Evolutionary conservation across 1,284 basidiomycete genomes (phyloP).

Genomic region (Vanrija pseudolonga): DNA sequence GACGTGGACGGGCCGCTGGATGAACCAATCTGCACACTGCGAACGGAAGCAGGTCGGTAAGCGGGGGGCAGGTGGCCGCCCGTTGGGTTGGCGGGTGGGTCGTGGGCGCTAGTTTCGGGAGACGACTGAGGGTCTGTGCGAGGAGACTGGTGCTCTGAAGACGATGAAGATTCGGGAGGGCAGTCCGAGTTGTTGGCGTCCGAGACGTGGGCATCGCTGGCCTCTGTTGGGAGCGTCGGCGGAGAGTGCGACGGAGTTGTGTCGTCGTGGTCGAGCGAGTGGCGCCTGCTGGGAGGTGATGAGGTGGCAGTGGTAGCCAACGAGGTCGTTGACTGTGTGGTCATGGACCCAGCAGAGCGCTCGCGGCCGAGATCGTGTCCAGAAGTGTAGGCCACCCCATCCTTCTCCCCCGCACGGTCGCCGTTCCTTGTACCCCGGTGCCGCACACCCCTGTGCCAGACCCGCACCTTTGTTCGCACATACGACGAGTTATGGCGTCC

Average conservation of each 20-base stretch:
- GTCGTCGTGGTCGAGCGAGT: no score
- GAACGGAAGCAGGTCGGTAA: slow-evolving; percentile 44
- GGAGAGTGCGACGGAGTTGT: background rate
- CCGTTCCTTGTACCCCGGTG: no score
- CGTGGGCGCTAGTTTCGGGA: background rate
- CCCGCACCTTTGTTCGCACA: slow-evolving; percentile 34
- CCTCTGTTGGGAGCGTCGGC: background rate
- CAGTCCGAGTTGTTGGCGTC: background rate
- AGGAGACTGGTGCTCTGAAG: background rate
- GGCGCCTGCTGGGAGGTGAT: no score
- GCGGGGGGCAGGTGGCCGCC: slow-evolving; percentile 37
- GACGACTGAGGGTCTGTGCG: background rate
- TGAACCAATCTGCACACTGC: slow-evolving; percentile 12
- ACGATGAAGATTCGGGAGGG: background rate
- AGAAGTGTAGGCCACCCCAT: background rate
- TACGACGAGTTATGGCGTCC: slow-evolving; percentile 20
- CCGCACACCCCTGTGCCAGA: slow-evolving; percentile 32
- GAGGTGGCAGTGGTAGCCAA: no score
- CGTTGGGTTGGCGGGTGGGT: no score
- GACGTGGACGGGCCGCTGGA: slow-evolving; percentile 7
- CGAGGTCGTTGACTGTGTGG: background rate
- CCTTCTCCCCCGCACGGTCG: background rate
- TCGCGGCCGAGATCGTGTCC: background rate
- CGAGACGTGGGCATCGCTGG: background rate
- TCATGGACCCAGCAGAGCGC: background rate